Conservation (phyloP, 2,329 filamentous ascomycete species). For the Zymoseptoria brevis region DNA sequence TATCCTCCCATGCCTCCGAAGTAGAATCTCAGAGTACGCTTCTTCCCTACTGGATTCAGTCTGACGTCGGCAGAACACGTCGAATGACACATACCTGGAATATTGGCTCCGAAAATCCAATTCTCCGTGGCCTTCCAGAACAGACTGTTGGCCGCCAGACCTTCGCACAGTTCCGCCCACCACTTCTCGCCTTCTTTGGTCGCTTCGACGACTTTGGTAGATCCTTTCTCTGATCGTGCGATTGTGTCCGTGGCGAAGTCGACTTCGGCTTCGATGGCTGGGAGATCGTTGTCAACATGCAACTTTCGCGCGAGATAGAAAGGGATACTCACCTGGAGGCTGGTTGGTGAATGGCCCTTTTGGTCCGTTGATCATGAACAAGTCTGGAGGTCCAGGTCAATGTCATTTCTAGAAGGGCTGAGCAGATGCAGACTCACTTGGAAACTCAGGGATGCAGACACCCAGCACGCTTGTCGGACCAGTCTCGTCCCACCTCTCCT, state of each 20-base stretch:
- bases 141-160: slow-evolving; percentile 18
- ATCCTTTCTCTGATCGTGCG: slow-evolving; percentile 13
- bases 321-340: slow-evolving; percentile 14
- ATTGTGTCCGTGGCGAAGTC: slow-evolving; percentile 23
- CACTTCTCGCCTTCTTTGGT: slow-evolving; percentile 22
- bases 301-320: not conserved
- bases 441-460: slow-evolving; percentile 31
- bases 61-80: not conserved
- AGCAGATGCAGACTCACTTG: slow-evolving; percentile 18
- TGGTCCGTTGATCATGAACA: slow-evolving; percentile 36
- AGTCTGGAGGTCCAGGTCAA: slow-evolving; percentile 12
- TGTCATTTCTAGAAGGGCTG: not conserved
- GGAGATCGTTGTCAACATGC: not conserved
- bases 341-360: slow-evolving; percentile 35
- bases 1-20: slow-evolving; percentile 22
- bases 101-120: slow-evolving; percentile 28
- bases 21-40: slow-evolving; percentile 17
- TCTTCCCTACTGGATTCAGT: slow-evolving; percentile 21
- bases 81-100: slow-evolving; percentile 2
- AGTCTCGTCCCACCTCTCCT: slow-evolving; percentile 27
- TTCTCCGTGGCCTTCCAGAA: slow-evolving; percentile 19
- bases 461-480: slow-evolving; percentile 32
- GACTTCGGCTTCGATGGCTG: slow-evolving; percentile 30
- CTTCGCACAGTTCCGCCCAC: slow-evolving; percentile 23
- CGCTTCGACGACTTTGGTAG: slow-evolving; percentile 20